Conservation (phyloP, 352 stramenopile genomes). For the Phytopythium cucurbitacearum region DNA sequence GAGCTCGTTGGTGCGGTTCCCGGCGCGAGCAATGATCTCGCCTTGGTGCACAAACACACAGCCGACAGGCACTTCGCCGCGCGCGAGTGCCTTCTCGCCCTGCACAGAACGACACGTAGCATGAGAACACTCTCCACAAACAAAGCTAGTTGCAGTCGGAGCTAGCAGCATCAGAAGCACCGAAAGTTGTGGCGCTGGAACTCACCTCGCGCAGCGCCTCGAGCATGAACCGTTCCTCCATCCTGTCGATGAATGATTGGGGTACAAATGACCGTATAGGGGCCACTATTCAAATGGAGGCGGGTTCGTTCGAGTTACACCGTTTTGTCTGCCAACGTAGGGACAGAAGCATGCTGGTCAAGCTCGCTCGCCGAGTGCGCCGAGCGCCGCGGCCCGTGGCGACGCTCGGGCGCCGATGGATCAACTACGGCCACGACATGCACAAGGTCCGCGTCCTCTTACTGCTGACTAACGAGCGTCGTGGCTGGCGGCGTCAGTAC, state of each 20-base stretch:
- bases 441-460: conserved; percentile 38
- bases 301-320: conserved; percentile 2
- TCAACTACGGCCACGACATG: conserved; percentile 86
- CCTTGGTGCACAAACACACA: conserved; percentile 87
- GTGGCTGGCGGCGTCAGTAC: background rate
- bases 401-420: conserved; percentile 31
- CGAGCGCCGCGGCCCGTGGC: conserved; percentile 7
- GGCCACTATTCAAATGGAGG: conserved; percentile 2
- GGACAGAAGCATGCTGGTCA: conserved; percentile 22
- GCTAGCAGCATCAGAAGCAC: background rate
- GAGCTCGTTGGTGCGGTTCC: conserved; percentile 87
- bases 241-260: conserved; percentile 4
- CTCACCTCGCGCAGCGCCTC: conserved; percentile 66
- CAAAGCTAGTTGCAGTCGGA: conserved; percentile 2
- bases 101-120: conserved; percentile 16
- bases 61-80: conserved; percentile 88
- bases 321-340: background rate
- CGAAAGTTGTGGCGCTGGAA: background rate
- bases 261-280: conserved; percentile 2
- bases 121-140: background rate
- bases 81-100: conserved; percentile 70
- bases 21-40: conserved; percentile 72
- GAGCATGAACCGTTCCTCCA: conserved; percentile 62
- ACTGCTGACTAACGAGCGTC: background rate
- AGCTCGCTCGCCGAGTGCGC: conserved; percentile 18